Base-by-base conservation (phyloP, 208 protist genomes). In the Crithidia bombi region DNA sequence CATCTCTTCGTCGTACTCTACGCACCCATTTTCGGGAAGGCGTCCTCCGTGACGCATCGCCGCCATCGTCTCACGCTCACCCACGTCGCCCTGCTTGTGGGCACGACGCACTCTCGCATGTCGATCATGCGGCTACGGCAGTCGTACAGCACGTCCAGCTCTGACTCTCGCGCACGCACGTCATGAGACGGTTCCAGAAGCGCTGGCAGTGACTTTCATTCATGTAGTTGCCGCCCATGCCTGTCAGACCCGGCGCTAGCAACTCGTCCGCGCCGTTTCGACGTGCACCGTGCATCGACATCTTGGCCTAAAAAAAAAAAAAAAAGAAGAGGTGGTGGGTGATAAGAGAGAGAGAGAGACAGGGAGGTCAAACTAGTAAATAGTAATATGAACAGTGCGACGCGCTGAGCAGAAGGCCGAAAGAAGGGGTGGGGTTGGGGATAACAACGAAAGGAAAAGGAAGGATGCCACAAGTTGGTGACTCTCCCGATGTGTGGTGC, bases 81-180 rank as follows among this genome's bases (percentile, higher is more conserved):
- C 90, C 90, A 95, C 28, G 83, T 92, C 36, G 81, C 72, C n/a
- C 69, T 95, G 90, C 79, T 95, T 95, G 65, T 95, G 84, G 17
- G 83, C 23, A 82, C 76, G 12, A 81, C 76, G 64, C 90, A 95
- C 79, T 95, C 87, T 3, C 87, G 81, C 72, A 95, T 78, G 69
- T 95, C 90, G 41, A 93, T 79, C 68, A 93, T 77, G 41, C 90
- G 81, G 61, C 85, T 92, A 28, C 90, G 87, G 75, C 90, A 95
- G 73, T 95, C 90, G 71, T 93, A 95, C 33, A 93, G 72, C 17
- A 95, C 90, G 67, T 95, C 90, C 15, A 93, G 68, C 74, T 93
- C 68, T 93, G 85, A 65, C 87, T 93, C 63, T 95, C 90, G 0
- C 90, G 83, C 28, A 95, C 62, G 56, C 90, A 95, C 4, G 78